Conservation (phyloP, 2,329 filamentous ascomycete species). For the Rutstroemia sp. region DNA sequence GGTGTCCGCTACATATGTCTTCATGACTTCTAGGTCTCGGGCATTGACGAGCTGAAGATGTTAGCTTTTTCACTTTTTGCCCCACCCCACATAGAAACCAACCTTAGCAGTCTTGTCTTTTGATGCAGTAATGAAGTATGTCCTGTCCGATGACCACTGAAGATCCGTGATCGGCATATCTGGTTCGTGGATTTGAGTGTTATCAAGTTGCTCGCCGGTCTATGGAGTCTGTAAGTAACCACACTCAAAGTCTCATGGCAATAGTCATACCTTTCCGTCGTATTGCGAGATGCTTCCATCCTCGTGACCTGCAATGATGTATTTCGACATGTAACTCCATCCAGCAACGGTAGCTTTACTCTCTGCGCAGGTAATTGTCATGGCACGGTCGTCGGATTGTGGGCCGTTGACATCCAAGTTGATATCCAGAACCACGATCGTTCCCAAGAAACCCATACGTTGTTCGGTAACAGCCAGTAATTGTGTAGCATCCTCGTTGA, state of each 20-base stretch:
- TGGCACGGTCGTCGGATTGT: slow-evolving; percentile 73
- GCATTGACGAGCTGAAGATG: slow-evolving; percentile 63
- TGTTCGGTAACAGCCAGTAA: slow-evolving; percentile 95
- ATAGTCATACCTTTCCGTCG: slow-evolving; percentile 67
- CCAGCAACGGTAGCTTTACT: slow-evolving; percentile 97
- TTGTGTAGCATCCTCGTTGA: slow-evolving; percentile 86
- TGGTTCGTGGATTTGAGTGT: slow-evolving; percentile 78
- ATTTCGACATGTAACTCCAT: slow-evolving; percentile 90
- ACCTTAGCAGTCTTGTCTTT: slow-evolving; percentile 98
- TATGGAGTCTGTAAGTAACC: slow-evolving; percentile 28
- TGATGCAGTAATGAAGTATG: slow-evolving; percentile 96
- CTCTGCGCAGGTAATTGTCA: slow-evolving; percentile 89
- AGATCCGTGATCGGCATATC: slow-evolving; percentile 75
- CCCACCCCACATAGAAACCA: slow-evolving; percentile 19
- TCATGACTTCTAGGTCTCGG: slow-evolving; percentile 82
- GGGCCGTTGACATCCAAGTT: slow-evolving; percentile 72
- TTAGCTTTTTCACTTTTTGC: slow-evolving; percentile 6
- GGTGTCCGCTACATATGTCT: slow-evolving; percentile 87
- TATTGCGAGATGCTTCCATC: slow-evolving; percentile 88
- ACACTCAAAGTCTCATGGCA: background rate
- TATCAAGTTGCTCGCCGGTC: slow-evolving; percentile 75
- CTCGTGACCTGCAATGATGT: slow-evolving; percentile 96
- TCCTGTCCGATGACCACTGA: slow-evolving; percentile 88
- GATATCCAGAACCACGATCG: slow-evolving; percentile 90
- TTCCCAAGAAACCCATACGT: slow-evolving; percentile 92